Evolutionary conservation across 1,139 yeast species (phyloP), one percentile per base, ranked within the genome.

Genomic region (Blastobotrys illinoisensis): DNA sequence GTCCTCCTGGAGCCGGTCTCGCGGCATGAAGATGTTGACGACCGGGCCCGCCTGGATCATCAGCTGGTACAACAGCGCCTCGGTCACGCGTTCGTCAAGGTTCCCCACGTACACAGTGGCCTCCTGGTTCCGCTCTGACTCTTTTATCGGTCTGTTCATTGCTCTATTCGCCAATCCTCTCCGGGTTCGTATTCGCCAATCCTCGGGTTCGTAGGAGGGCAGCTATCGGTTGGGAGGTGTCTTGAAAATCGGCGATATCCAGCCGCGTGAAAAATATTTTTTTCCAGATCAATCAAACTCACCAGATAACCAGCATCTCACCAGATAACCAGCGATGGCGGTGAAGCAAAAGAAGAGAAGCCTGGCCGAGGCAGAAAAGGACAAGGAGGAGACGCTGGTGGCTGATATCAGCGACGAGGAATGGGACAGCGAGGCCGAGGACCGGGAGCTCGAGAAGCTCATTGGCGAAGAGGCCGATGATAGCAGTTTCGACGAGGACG

Each of bases 11-110:
- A 89, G 77, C 60, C 91, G 76, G 66, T 90, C 97, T 63, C 82
- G 83, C 4, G 98, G 98, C 62, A 93, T 74, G 61, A 85, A 79
- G 11, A 93, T 77, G 36, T 81, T 76, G 50, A 75, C 75, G 4
- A 93, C 79, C 0, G 97, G 96, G 0, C 95, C 95, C 52, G 88
- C 85, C 67, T 93, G 99, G 11, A 88, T 71, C 69, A 90, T 85
- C 36, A 93, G 76, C 68, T 93, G 99, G 66, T 85, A 88, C 50
- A 95, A 70, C 28, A 72, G 54, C 1, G 78, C 71, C 60, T 87
- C 95, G 0, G 82, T 81, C 1, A 83, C 95, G 50, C 81, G 79
- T 2, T 84, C 82, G 60, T 88, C 97, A 9, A 93, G 72, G 62
- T 89, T 89, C 0, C 98, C 98, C 23, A 91, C 79, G 67, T 89